Conservation (phyloP, 2,329 filamentous ascomycete species). For the Cercospora sojina region DNA sequence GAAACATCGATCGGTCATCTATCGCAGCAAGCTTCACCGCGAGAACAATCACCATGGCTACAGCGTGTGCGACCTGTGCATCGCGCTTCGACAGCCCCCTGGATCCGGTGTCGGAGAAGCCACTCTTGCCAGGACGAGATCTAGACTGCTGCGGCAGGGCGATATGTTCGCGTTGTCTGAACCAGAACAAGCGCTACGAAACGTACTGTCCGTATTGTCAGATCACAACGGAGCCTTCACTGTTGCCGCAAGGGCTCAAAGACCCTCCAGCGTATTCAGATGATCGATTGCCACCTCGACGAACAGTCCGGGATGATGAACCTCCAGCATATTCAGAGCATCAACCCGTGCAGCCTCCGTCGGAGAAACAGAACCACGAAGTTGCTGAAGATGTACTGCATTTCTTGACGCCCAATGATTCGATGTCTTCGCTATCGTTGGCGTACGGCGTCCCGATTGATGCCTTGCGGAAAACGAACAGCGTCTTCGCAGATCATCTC, state of each 20-base stretch:
- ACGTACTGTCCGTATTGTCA: slow-evolving; percentile 74
- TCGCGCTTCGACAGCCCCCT: slow-evolving; percentile 28
- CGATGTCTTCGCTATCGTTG: slow-evolving; percentile 65
- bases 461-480: slow-evolving; percentile 65
- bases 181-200: slow-evolving; percentile 67
- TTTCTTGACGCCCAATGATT: slow-evolving; percentile 71
- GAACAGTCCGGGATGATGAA: slow-evolving; percentile 37
- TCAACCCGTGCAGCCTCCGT: slow-evolving; percentile 27
- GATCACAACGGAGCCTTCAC: slow-evolving; percentile 60
- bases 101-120: slow-evolving; percentile 54
- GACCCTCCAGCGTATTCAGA: slow-evolving; percentile 64
- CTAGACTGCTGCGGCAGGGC: slow-evolving; percentile 68
- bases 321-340: slow-evolving; percentile 48
- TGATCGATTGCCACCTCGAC: slow-evolving; percentile 17
- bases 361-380: slow-evolving; percentile 38
- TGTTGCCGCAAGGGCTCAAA: slow-evolving; percentile 63
- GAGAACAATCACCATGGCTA: not conserved
- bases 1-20: not conserved
- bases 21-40: not conserved
- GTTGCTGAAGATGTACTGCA: slow-evolving; percentile 67
- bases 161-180: slow-evolving; percentile 70
- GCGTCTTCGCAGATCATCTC: slow-evolving; percentile 69
- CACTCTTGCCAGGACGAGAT: slow-evolving; percentile 58
- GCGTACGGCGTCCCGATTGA: slow-evolving; percentile 67
- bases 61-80: slow-evolving; percentile 38